Base-by-base conservation (phyloP, 2,329 filamentous ascomycete genomes). In the Fusarium abutilonis region DNA sequence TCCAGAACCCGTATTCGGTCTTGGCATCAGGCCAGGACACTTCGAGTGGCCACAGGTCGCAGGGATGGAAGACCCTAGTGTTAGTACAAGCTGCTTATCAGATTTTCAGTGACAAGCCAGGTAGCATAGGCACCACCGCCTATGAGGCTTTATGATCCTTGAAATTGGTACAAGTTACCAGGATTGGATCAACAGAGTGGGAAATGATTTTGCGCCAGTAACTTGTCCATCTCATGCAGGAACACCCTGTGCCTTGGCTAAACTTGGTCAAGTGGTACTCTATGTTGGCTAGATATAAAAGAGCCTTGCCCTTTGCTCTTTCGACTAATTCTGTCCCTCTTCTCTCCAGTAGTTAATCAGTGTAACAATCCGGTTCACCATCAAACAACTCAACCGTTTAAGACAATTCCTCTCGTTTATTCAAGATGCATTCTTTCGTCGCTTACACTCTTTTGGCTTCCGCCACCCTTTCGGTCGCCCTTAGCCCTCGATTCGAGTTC, bases 401-500 rank as follows among this genome's bases (percentile, higher is more conserved):
- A 47, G 42, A 39, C 32, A 31, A 50, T 15, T 40, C 8, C 42
- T n/a, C 26, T 42, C 39, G 21, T 29, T 48, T 29, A 15, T 46
- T 46, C 26, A 68, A 52, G 9, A 67, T 67, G 65, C 52, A 31
- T 53, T 64, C 64, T 1, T 34, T 61, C 43, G 42, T 45, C 38
- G 44, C 55, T 2, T 66, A 64, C 62, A 40, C 55, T 54, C 54
- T 67, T 54, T 56, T 67, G 64, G 64, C 64, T 38, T 68, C 62
- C 11, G 52, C 62, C 50, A 41, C 65, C 11, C 39, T 66, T 1
- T 21, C 50, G 1, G 17, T 46, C 4, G 65, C 65, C 14, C 7
- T 68, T 9, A 49, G 63, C 23, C 64, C 58, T 29, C 65, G 65
- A 15, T 68, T 66, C 82, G 85, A 68, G 32, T 68, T 48, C 10